Evolutionary conservation across 345 rosid species (phyloP).

Genomic region (Syzygium aqueum): DNA sequence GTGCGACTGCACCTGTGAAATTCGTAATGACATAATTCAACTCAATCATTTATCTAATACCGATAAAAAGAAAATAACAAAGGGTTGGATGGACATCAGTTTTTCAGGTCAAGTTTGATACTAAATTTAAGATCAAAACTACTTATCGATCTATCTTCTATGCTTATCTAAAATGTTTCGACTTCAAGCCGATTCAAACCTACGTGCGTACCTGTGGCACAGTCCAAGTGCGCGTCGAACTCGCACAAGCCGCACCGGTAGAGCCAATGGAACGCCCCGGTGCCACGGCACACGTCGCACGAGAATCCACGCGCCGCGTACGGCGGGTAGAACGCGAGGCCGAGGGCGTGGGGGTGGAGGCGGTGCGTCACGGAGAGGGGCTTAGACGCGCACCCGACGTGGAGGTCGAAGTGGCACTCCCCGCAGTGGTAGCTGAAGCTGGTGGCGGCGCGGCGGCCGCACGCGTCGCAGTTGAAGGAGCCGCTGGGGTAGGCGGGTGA

Average conservation of each 20-base stretch:
- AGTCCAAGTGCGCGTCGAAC: conserved; percentile 53
- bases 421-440: conserved; percentile 57
- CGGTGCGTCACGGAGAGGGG: conserved; percentile 23
- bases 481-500: conserved; percentile 33
- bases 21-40: neutral
- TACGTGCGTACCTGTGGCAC: conserved; percentile 7
- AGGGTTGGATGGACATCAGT: neutral
- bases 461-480: conserved; percentile 43
- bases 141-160: neutral
- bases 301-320: conserved; percentile 40
- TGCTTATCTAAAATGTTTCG: neutral
- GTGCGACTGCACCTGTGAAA: neutral
- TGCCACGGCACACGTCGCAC: conserved; percentile 35
- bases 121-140: neutral
- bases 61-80: neutral
- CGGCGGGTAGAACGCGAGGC: conserved; percentile 38
- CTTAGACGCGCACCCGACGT: conserved; percentile 37
- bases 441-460: conserved; percentile 24
- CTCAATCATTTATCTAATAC: neutral
- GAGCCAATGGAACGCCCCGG: conserved; percentile 50
- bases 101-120: neutral
- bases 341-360: conserved; percentile 36
- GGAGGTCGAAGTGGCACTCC: conserved; percentile 40
- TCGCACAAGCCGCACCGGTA: conserved; percentile 42
- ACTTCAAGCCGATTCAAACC: neutral